phyloP scores from a whole-genome alignment of 75 land plant genomes.

The Selaginella moellendorffii region DNA sequence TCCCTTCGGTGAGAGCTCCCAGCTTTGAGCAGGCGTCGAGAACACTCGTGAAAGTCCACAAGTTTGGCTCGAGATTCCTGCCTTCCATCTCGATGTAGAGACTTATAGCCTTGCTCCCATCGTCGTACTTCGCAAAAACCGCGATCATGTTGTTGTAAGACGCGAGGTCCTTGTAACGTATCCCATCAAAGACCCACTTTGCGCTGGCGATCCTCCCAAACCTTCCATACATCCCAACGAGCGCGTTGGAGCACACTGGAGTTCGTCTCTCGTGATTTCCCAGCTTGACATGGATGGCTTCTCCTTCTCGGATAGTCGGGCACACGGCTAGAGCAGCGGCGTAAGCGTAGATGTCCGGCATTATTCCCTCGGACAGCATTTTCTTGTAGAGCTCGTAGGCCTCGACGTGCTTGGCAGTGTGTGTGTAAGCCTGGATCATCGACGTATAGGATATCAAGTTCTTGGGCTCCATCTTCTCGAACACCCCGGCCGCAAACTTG shows the following conservation, averaged over 20 bases:
- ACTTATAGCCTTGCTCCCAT: neutral
- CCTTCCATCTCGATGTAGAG: neutral
- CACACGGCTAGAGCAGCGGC: neutral
- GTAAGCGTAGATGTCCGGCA: neutral
- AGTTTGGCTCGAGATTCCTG: neutral
- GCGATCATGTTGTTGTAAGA: neutral
- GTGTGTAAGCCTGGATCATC: neutral
- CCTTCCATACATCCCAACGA: neutral
- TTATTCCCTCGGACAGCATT: neutral
- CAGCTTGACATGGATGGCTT: neutral
- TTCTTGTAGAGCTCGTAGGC: neutral
- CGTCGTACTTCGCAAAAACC: neutral
- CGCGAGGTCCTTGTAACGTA: neutral
- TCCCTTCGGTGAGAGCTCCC: neutral
- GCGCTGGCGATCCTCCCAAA: neutral
- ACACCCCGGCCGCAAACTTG: neutral
- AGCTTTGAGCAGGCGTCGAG: neutral
- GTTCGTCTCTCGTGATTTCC: neutral
- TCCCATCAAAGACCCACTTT: neutral
- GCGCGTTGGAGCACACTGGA: neutral
- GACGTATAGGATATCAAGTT: neutral
- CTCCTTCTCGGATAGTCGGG: neutral
- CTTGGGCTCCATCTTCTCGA: neutral
- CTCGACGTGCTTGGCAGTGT: neutral
- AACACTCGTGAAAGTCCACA: neutral